phyloP scores from a whole-genome alignment of 2,329 filamentous ascomycete species.

The Didymella pomorum region DNA sequence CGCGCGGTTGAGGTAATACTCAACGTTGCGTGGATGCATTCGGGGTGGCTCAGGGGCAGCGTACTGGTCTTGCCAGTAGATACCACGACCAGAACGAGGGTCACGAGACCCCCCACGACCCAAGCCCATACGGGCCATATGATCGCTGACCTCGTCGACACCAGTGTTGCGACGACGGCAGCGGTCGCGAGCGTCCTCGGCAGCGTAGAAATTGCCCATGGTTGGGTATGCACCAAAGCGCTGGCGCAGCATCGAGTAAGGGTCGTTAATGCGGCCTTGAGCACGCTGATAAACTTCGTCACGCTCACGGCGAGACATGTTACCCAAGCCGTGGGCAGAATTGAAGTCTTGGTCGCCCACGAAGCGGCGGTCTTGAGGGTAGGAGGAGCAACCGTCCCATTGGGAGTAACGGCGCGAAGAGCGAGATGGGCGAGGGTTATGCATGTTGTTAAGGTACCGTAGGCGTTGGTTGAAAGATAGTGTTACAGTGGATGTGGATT shows the following conservation, averaged over 20 bases:
- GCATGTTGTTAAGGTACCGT: background rate
- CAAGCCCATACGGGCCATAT: background rate
- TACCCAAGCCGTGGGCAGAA: background rate
- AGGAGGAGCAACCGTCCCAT: background rate
- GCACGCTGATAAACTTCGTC: background rate
- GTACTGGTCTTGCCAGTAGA: background rate
- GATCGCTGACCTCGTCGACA: background rate
- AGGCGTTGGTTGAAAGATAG: background rate
- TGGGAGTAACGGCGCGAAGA: background rate
- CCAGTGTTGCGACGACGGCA: background rate
- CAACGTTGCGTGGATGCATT: background rate
- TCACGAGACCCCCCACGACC: too few species aligned
- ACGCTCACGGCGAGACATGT: conserved; percentile 1
- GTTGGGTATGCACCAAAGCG: background rate
- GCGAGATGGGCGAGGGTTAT: background rate
- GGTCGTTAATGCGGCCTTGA: background rate
- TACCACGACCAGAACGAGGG: background rate
- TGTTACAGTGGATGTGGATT: background rate
- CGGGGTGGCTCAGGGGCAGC: background rate
- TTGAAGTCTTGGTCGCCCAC: background rate
- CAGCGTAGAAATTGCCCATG: background rate
- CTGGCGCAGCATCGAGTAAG: background rate
- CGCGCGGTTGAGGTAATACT: background rate
- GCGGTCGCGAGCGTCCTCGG: background rate
- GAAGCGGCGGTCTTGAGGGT: background rate